These are phyloP conservation scores for Spathaspora girioi DNA, from an alignment of 805 yeast species.

Conservation along the genomic window DNA sequence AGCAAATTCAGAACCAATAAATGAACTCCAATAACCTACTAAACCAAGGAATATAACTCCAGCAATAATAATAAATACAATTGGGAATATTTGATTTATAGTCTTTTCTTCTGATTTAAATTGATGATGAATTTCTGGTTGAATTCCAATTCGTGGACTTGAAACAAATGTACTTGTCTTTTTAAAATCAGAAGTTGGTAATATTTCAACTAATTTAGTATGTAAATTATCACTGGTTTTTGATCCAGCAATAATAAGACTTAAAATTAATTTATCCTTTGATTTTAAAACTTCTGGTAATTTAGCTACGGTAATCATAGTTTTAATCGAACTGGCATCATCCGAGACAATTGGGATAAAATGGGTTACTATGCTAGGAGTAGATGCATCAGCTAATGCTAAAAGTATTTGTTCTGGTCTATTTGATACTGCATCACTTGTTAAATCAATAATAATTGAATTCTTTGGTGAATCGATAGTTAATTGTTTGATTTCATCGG, in stretches of 20 bases:
- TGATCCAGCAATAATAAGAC: slow-evolving; percentile 29
- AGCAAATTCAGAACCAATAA: slow-evolving; percentile 24
- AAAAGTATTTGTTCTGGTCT: slow-evolving; percentile 34
- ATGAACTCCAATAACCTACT: slow-evolving; percentile 40
- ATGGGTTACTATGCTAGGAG: slow-evolving; percentile 28
- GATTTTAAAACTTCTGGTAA: slow-evolving; percentile 35
- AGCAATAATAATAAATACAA: slow-evolving; percentile 45
- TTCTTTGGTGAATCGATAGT: slow-evolving; percentile 29
- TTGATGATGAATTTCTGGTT: slow-evolving; percentile 60
- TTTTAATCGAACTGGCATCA: slow-evolving; percentile 13
- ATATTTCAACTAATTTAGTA: slow-evolving; percentile 25
- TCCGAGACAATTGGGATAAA: slow-evolving; percentile 26
- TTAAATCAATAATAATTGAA: slow-evolving; percentile 24
- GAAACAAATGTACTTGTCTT: slow-evolving; percentile 22
- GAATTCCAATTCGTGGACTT: slow-evolving; percentile 38
- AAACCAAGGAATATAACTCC: slow-evolving; percentile 39
- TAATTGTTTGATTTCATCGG: slow-evolving; percentile 27
- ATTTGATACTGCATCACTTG: slow-evolving; percentile 15
- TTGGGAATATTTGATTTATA: slow-evolving; percentile 49
- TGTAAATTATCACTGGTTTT: slow-evolving; percentile 16
- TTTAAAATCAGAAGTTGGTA: slow-evolving; percentile 25
- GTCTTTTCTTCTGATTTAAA: slow-evolving; percentile 56
- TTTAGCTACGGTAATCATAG: slow-evolving; percentile 22
- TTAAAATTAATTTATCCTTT: slow-evolving; percentile 27
- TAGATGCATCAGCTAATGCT: slow-evolving; percentile 22